phyloP scores from a whole-genome alignment of 2,329 filamentous ascomycete genomes.

The Penicillium olsonii region DNA sequence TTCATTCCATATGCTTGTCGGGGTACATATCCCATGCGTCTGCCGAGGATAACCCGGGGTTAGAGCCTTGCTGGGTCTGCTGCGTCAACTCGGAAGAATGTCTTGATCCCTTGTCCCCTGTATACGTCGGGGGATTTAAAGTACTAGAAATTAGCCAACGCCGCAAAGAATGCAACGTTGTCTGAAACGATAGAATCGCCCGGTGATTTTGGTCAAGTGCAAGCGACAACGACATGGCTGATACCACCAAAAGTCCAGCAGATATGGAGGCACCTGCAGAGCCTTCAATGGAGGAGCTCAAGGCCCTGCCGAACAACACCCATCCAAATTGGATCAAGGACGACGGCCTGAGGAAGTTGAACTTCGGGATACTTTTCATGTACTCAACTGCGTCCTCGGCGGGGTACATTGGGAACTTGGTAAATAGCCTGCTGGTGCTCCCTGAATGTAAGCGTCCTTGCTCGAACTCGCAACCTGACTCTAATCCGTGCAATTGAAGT shows the following conservation, averaged over 20 bases:
- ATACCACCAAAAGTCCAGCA: background rate
- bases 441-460: conserved; percentile 12
- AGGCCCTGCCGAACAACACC: conserved; percentile 19
- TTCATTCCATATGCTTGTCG: conserved; percentile 19
- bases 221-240: conserved; percentile 1
- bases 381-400: conserved; percentile 20
- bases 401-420: conserved; percentile 25
- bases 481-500: conserved; percentile 5
- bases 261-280: conserved; percentile 15
- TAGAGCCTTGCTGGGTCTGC: conserved; percentile 1
- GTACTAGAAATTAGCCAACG: conserved; percentile 9
- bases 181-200: background rate
- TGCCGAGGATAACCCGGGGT: background rate
- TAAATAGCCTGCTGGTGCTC: conserved; percentile 24
- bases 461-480: background rate
- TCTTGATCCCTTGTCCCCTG: conserved; percentile 23
- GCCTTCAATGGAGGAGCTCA: conserved; percentile 15
- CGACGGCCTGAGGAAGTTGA: conserved; percentile 22
- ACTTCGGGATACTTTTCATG: conserved; percentile 23
- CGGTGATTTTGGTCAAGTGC: background rate
- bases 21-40: background rate
- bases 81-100: conserved; percentile 25
- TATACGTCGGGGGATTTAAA: conserved; percentile 1
- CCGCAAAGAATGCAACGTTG: background rate
- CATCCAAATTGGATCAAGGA: conserved; percentile 24